Evolutionary conservation across 345 rosid species (phyloP).

Genomic region (Arabis alpina): DNA sequence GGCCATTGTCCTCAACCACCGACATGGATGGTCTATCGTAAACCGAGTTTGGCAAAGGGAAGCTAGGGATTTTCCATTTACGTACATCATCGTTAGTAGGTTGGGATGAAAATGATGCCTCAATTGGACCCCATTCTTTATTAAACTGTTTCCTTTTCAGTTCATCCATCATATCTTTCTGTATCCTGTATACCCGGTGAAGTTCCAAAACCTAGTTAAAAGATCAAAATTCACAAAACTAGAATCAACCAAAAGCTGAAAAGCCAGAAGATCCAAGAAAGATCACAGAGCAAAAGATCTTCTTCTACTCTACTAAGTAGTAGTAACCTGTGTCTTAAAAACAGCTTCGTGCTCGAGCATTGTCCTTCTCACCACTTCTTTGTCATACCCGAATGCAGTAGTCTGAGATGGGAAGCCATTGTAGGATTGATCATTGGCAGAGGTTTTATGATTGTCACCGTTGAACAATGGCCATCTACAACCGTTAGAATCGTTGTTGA

Average conservation of each 20-base stretch:
- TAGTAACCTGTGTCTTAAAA: conserved; percentile 70
- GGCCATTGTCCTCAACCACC: conserved; percentile 50
- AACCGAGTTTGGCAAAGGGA: conserved; percentile 58
- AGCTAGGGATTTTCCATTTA: conserved; percentile 69
- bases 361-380: conserved; percentile 63
- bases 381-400: conserved; percentile 45
- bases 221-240: conserved; percentile 18
- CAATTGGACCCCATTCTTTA: conserved; percentile 36
- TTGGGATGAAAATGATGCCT: conserved; percentile 44
- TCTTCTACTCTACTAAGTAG: background rate
- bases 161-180: conserved; percentile 77
- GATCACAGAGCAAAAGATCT: background rate
- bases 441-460: conserved; percentile 45
- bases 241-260: conserved; percentile 8
- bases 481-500: conserved; percentile 48
- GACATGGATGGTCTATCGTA: conserved; percentile 54
- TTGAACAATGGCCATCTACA: conserved; percentile 52
- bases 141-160: conserved; percentile 52
- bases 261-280: background rate
- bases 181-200: conserved; percentile 73
- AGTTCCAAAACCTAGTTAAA: conserved; percentile 54
- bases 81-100: conserved; percentile 46
- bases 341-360: conserved; percentile 73
- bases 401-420: conserved; percentile 45
- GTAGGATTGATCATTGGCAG: conserved; percentile 42